Evolutionary conservation across 495 filamentous ascomycete genomes (phyloP).

Genomic region (Acidomyces sp.): DNA sequence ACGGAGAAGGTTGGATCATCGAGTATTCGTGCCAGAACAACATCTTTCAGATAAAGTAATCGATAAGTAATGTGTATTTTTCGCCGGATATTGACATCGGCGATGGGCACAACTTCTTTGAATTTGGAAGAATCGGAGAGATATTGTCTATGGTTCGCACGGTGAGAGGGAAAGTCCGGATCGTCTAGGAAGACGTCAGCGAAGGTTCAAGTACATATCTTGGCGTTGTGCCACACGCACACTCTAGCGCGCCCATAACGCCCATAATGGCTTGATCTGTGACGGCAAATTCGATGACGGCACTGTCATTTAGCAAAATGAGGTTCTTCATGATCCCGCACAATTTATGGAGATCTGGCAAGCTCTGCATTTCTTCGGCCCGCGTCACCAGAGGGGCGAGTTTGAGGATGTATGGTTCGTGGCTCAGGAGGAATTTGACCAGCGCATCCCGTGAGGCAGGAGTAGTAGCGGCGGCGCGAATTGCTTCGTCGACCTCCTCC

Average conservation of each 20-base stretch:
- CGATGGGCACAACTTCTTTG: slow-evolving; percentile 91
- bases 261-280: slow-evolving; percentile 79
- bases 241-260: slow-evolving; percentile 92
- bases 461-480: slow-evolving; percentile 61
- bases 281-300: slow-evolving; percentile 86
- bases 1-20: slow-evolving; percentile 97
- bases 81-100: slow-evolving; percentile 60
- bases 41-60: slow-evolving; percentile 94
- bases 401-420: slow-evolving; percentile 73
- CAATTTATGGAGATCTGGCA: slow-evolving; percentile 71
- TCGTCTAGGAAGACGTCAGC: slow-evolving; percentile 48
- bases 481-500: slow-evolving; percentile 65
- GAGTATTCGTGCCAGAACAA: slow-evolving; percentile 87
- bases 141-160: slow-evolving; percentile 93
- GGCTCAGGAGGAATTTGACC: slow-evolving; percentile 67
- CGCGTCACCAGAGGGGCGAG: slow-evolving; percentile 69
- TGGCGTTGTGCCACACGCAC: slow-evolving; percentile 31
- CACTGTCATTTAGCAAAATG: slow-evolving; percentile 83
- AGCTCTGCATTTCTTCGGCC: slow-evolving; percentile 82
- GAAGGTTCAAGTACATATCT: not conserved
- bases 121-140: slow-evolving; percentile 76
- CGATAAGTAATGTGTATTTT: slow-evolving; percentile 97
- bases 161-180: slow-evolving; percentile 95
- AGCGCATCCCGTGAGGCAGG: slow-evolving; percentile 74
- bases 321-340: slow-evolving; percentile 98